Evolutionary conservation across 2,329 filamentous ascomycete genomes (phyloP).

Genomic region (Salinomyces thailandicus): DNA sequence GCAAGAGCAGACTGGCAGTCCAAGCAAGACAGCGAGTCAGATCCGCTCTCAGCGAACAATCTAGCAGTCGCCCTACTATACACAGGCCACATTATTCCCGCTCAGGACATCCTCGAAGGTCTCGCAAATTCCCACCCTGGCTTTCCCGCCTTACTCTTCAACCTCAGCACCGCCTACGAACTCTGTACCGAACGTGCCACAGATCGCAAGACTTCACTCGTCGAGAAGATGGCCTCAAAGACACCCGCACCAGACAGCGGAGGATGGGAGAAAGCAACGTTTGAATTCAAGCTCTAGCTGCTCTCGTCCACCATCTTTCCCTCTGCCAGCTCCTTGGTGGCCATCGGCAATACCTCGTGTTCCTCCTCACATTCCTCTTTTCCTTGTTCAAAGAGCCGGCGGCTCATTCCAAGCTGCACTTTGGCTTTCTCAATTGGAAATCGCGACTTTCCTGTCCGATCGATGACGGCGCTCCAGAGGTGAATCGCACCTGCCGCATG

Average conservation of each 20-base stretch:
- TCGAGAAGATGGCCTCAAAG: slow-evolving; percentile 26
- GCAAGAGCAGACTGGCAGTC: slow-evolving; percentile 53
- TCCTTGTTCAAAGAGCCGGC: not conserved
- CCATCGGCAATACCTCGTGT: not conserved
- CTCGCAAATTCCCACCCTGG: slow-evolving; percentile 53
- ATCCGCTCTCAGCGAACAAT: slow-evolving; percentile 69
- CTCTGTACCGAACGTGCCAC: slow-evolving; percentile 70
- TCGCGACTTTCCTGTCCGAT: slow-evolving; percentile 4
- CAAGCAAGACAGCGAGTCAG: slow-evolving; percentile 35
- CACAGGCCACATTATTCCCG: slow-evolving; percentile 63
- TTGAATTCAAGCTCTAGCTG: slow-evolving; percentile 24
- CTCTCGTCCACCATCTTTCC: not conserved
- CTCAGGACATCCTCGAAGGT: slow-evolving; percentile 54
- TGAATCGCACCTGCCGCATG: slow-evolving; percentile 2
- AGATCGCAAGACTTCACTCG: slow-evolving; percentile 58
- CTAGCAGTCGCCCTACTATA: slow-evolving; percentile 77
- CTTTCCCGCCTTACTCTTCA: slow-evolving; percentile 77
- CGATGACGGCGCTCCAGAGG: slow-evolving; percentile 3
- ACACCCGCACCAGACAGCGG: slow-evolving; percentile 14
- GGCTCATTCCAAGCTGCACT: not conserved
- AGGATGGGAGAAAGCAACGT: slow-evolving; percentile 22
- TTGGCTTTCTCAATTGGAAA: slow-evolving; percentile 5
- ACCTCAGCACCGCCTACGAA: slow-evolving; percentile 84
- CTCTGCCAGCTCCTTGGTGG: not conserved
- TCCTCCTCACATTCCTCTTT: not conserved